Evolutionary conservation across 176 grass and related monocot species (phyloP).

Genomic region (Juncus inflexus): DNA sequence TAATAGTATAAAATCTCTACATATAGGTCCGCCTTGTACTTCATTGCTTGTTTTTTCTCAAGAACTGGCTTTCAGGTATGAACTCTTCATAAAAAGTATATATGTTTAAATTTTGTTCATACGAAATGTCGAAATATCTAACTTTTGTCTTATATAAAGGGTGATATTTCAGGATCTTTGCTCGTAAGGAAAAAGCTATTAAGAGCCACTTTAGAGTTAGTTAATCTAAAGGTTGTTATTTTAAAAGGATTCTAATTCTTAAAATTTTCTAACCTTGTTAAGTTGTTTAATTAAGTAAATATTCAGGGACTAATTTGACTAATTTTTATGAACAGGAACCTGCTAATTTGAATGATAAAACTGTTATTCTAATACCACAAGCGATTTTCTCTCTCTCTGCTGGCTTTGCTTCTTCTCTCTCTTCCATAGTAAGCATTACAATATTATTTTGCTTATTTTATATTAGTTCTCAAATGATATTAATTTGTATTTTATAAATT

Average conservation of each 20-base stretch:
- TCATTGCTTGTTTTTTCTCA: slow-evolving; percentile 85
- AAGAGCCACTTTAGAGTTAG: slow-evolving; percentile 59
- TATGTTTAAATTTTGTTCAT: slow-evolving; percentile 10
- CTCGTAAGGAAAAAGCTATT: slow-evolving; percentile 74
- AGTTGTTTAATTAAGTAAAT: neutral
- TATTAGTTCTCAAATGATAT: neutral
- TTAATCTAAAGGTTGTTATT: slow-evolving; percentile 58
- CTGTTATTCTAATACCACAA: slow-evolving; percentile 66
- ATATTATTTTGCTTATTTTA: slow-evolving; percentile 13
- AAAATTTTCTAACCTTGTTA: slow-evolving; percentile 2
- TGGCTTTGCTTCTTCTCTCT: slow-evolving; percentile 59
- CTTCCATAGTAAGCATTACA: slow-evolving; percentile 44
- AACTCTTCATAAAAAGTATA: slow-evolving; percentile 23
- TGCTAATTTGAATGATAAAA: slow-evolving; percentile 65
- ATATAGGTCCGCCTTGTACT: slow-evolving; percentile 78
- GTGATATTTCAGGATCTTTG: slow-evolving; percentile 58
- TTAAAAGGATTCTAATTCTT: neutral
- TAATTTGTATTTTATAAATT: slow-evolving; percentile 26
- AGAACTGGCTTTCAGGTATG: slow-evolving; percentile 73
- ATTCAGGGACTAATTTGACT: neutral
- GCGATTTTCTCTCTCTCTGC: slow-evolving; percentile 70
- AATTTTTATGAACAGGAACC: slow-evolving; percentile 48
- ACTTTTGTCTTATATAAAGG: slow-evolving; percentile 38
- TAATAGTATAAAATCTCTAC: neutral
- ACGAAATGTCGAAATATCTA: neutral